These are phyloP conservation scores for Coleophoma cylindrospora DNA, from an alignment of 2,329 filamentous ascomycete genomes.

Conservation along the genomic window DNA sequence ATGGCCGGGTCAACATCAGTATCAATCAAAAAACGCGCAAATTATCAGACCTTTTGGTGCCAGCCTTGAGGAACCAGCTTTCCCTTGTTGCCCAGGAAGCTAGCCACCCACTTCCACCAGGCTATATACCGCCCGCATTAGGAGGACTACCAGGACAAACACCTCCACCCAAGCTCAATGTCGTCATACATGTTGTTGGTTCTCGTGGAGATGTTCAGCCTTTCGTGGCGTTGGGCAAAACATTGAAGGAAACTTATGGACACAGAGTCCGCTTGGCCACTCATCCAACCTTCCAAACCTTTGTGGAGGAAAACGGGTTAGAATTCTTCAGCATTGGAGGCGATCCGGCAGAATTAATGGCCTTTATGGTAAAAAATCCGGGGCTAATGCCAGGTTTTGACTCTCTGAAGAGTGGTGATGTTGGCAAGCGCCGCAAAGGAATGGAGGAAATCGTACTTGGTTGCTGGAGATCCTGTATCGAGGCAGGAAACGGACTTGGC, in stretches of 20 bases:
- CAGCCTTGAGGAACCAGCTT: conserved; percentile 53
- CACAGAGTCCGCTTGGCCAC: conserved; percentile 73
- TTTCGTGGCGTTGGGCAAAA: conserved; percentile 65
- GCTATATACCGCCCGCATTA: conserved; percentile 69
- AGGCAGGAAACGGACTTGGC: conserved; percentile 61
- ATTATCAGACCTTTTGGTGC: conserved; percentile 62
- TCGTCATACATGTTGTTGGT: conserved; percentile 72
- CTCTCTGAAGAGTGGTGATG: conserved; percentile 69
- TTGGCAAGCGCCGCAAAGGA: conserved; percentile 67
- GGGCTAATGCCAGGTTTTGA: conserved; percentile 81
- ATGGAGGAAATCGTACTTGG: conserved; percentile 78
- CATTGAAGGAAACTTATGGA: conserved; percentile 57
- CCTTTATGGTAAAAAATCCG: conserved; percentile 88
- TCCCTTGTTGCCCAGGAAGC: conserved; percentile 37
- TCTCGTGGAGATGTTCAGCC: conserved; percentile 73
- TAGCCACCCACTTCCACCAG: conserved; percentile 49
- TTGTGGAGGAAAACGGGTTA: conserved; percentile 65
- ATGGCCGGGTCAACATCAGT: conserved; percentile 75
- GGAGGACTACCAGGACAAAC: conserved; percentile 58
- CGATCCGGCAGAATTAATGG: conserved; percentile 72
- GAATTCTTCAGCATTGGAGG: conserved; percentile 77
- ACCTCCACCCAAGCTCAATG: conserved; percentile 55
- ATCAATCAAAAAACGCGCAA: conserved; percentile 67
- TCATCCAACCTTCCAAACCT: conserved; percentile 61
- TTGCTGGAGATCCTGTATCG: conserved; percentile 82